A percentile compares a stretch with the other conserved stretches of the same genome.
phyloP scores from a whole-genome alignment of 2,329 filamentous ascomycete genomes.

The Ustulina deusta region DNA sequence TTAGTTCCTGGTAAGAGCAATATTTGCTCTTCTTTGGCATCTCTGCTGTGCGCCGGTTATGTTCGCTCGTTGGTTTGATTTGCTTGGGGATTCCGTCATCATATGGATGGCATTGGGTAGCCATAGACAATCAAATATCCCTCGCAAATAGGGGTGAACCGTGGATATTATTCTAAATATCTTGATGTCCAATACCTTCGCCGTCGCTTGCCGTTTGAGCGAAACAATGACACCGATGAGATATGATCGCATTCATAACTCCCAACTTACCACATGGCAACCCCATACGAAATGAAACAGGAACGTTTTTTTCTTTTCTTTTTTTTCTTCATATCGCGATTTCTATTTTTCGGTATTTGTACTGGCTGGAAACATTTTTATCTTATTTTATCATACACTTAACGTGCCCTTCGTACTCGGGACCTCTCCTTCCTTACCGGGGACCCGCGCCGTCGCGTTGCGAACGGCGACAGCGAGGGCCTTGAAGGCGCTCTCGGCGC shows the following conservation, averaged over 20 bases:
- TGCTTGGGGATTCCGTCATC: background rate
- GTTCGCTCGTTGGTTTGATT: background rate
- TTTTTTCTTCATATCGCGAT: background rate
- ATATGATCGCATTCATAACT: background rate
- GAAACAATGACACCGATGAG: background rate
- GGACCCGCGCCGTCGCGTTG: conserved; percentile 78
- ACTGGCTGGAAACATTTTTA: too few species aligned
- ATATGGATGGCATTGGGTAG: background rate
- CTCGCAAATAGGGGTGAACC: background rate
- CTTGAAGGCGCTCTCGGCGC: conserved; percentile 97
- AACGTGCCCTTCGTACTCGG: conserved; percentile 96
- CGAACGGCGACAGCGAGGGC: conserved; percentile 88
- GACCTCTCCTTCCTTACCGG: conserved; percentile 89
- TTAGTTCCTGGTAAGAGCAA: background rate
- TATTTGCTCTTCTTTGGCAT: background rate
- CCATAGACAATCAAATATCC: background rate
- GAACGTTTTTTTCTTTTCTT: background rate
- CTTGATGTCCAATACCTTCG: background rate
- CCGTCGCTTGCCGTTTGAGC: background rate
- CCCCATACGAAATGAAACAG: background rate
- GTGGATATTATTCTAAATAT: background rate
- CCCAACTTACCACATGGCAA: background rate
- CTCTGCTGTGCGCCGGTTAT: background rate
- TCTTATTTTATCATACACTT: conserved; percentile 59
- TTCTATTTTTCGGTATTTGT: background rate